Base-by-base conservation (phyloP, 257 asterid species). In the Lycium ferocissimum region DNA sequence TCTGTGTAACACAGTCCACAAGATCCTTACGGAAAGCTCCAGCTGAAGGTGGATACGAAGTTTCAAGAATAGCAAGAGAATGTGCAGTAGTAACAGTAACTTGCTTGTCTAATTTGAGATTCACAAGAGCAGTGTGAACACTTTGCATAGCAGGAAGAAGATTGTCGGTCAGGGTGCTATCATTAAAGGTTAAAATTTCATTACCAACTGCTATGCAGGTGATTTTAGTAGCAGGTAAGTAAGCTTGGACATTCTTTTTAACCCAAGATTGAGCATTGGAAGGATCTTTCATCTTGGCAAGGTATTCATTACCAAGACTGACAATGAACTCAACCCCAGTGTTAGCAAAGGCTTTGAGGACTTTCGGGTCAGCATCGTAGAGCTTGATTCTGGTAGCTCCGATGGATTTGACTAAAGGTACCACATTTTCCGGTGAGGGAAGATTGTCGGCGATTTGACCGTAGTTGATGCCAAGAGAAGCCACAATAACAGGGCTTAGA, bases 401-500 rank as follows among this genome's bases (percentile, higher is more conserved):
- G 82, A 93, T 87, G 91, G 98, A 91, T 85, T 93, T 92, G 72
- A 95, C 90, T 9, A 95, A 87, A 0, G 95, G 95, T 57, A 93
- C 86, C 9, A 91, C 98, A 1, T 90, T 78, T 26, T 90, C 91
- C 0, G 99, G 98, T 37, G 91, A 85, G 18, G 98, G 99, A 58
- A 95, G 94, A 85, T 95, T 94, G 94, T 93, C 85, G 13, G 97
- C 99, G 35, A 95, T 85, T 85, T 90, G 98, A 38, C 99, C 98
- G 86, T 95, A 95, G 94, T 95, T 95, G 87, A 95, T 91, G 75
- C 97, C 97, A 0, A 95, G 84, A 11, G 93, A 78, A 22, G 73
- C 54, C 61, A 86, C 91, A 37, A 85, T 83, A 2, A 85, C 33
- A 26, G 33, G 33, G 33, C 33, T 26, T 26, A 70, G 79, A 18